Evolutionary conservation across 1,284 basidiomycete genomes (phyloP).

Genomic region (Leccinum variabile): DNA sequence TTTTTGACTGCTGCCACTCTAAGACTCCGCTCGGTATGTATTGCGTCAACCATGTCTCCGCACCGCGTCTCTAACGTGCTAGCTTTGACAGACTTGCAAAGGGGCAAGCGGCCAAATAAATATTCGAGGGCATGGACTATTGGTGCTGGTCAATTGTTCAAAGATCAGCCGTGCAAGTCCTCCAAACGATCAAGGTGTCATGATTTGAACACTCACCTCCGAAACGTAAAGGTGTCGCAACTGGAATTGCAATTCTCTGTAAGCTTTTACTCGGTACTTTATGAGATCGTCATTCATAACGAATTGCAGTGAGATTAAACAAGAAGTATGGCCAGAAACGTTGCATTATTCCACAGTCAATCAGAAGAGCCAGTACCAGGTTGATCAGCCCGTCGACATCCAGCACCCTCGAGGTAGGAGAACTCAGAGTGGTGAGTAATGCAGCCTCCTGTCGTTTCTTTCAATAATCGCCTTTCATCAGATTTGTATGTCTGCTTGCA

Average conservation of each 20-base stretch:
- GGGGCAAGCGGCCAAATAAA: constrained; percentile 12
- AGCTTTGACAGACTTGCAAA: constrained; percentile 22
- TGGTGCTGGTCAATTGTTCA: constrained; percentile 23
- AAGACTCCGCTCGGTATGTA: constrained; percentile 30
- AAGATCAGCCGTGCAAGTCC: constrained; percentile 1
- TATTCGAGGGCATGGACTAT: constrained; percentile 14
- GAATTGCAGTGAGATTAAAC: constrained; percentile 14
- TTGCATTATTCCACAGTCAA: not conserved
- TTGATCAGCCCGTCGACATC: constrained; percentile 6
- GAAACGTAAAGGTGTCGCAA: constrained; percentile 13
- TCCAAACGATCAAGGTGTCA: not conserved
- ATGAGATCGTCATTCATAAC: not conserved
- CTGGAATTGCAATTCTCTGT: constrained; percentile 11
- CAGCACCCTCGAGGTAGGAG: constrained; percentile 6
- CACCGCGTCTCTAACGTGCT: not conserved
- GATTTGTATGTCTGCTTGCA: constrained; percentile 34
- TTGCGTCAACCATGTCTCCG: constrained; percentile 3
- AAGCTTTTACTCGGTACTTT: not conserved
- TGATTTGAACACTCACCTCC: not conserved
- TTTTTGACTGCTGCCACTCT: constrained; percentile 34
- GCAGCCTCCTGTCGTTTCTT: not conserved
- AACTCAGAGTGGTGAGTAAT: constrained; percentile 22
- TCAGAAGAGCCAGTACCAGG: constrained; percentile 9
- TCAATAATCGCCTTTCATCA: not conserved
- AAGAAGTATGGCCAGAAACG: not conserved